A percentile compares a stretch with the other conserved stretches of the same genome.
Conservation (phyloP, 495 filamentous ascomycete genomes). For the Durotheca rogersii region DNA sequence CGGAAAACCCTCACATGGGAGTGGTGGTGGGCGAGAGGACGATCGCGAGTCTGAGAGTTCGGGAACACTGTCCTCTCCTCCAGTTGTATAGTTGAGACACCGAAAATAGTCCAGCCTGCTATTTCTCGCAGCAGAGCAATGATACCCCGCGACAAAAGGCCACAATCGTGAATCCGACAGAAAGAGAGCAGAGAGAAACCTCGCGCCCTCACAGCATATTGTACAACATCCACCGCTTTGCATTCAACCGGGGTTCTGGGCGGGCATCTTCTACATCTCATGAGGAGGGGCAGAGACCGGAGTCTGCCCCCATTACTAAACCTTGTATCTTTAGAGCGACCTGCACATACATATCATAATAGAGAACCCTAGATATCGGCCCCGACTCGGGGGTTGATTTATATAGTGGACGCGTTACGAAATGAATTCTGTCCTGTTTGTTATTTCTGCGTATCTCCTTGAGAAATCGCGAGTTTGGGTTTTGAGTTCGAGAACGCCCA, state of each 20-base stretch:
- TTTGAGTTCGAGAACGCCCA: conserved; percentile 11
- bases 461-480: no score
- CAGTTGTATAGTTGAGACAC: conserved; percentile 33
- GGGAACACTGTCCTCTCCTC: conserved; percentile 52
- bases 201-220: conserved; percentile 15
- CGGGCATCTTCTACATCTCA: conserved; percentile 24
- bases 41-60: conserved; percentile 54
- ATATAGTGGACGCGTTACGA: neutral
- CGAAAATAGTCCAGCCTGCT: neutral
- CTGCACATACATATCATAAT: conserved; percentile 34
- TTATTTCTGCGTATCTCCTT: no score
- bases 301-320: conserved; percentile 9
- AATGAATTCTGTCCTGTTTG: conserved; percentile 12
- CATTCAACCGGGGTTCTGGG: conserved; percentile 30
- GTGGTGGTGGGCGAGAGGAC: conserved; percentile 30
- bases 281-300: conserved; percentile 14
- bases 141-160: conserved; percentile 1
- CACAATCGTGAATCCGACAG: neutral
- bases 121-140: neutral
- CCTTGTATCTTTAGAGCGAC: conserved; percentile 22
- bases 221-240: conserved; percentile 31
- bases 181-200: conserved; percentile 3
- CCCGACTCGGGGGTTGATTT: conserved; percentile 7
- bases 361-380: conserved; percentile 2
- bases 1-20: conserved; percentile 32